A percentile compares a stretch with the other conserved stretches of the same genome.
These are phyloP conservation scores for Apiotrichum gracile DNA, from an alignment of 1,284 basidiomycete genomes.

Conservation along the genomic window DNA sequence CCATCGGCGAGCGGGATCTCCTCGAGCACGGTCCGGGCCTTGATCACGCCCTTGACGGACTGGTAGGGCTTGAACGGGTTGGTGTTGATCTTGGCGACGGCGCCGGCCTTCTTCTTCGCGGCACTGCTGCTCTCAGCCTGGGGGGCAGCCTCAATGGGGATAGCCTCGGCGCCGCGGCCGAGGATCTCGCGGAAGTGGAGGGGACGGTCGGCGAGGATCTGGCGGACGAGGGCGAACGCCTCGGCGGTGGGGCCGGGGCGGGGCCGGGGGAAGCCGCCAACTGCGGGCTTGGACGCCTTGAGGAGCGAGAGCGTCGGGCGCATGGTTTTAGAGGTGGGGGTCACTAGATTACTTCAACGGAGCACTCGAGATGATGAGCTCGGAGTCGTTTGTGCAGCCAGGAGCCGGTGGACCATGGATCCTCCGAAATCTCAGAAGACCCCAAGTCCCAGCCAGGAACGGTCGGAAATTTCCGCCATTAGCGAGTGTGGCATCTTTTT, in stretches of 20 bases:
- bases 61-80: neutral
- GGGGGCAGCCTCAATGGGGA: neutral
- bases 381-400: neutral
- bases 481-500: constrained; percentile 7
- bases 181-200: constrained; percentile 36
- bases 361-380: no score
- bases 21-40: constrained; percentile 4
- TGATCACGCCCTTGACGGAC: constrained; percentile 7
- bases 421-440: constrained; percentile 7
- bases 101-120: neutral
- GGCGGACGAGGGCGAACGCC: constrained; percentile 34
- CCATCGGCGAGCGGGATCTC: constrained; percentile 23
- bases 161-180: constrained; percentile 18
- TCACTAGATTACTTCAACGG: neutral
- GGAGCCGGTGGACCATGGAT: neutral
- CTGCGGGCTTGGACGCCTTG: neutral
- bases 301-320: neutral
- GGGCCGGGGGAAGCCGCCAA: neutral
- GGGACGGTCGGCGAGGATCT: constrained; percentile 25
- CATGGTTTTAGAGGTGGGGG: neutral
- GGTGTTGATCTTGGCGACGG: neutral
- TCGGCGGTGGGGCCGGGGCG: constrained; percentile 7
- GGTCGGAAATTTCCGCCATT: neutral
- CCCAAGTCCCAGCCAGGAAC: neutral
- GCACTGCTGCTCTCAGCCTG: neutral